phyloP scores from a whole-genome alignment of 2,329 filamentous ascomycete species.

The Diaporthe aspalathi region DNA sequence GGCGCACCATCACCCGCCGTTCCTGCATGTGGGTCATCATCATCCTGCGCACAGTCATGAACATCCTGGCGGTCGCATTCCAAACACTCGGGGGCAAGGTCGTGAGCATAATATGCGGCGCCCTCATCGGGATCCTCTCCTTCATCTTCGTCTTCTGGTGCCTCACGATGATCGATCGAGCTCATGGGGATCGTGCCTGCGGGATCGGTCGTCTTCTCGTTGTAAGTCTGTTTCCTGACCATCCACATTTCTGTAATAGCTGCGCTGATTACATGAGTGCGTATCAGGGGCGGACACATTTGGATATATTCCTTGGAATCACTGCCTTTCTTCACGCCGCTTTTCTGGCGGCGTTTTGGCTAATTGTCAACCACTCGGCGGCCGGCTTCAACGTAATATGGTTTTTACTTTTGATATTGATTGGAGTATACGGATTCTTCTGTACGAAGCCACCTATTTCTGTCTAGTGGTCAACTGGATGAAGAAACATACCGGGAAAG shows the following conservation, averaged over 20 bases:
- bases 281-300: constrained; percentile 20
- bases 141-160: constrained; percentile 33
- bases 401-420: constrained; percentile 23
- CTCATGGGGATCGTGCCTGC: constrained; percentile 1
- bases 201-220: constrained; percentile 7
- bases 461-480: background rate
- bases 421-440: constrained; percentile 25
- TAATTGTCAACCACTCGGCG: background rate
- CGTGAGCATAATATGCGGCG: constrained; percentile 15
- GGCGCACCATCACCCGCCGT: constrained; percentile 11
- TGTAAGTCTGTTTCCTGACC: background rate
- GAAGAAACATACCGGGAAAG: background rate
- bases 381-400: constrained; percentile 21
- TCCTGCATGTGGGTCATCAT: constrained; percentile 35
- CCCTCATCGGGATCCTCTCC: constrained; percentile 11
- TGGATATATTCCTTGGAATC: constrained; percentile 22
- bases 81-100: constrained; percentile 12
- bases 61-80: constrained; percentile 5
- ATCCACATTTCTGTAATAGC: too few relatives aligned
- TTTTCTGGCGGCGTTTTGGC: constrained; percentile 5
- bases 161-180: constrained; percentile 35
- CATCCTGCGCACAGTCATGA: constrained; percentile 14
- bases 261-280: background rate
- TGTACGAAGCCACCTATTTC: constrained; percentile 7
- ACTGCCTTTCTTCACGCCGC: constrained; percentile 4